These are phyloP conservation scores for Chrysanthemum makinoi DNA, from an alignment of 129 eudicot genomes.

Conservation along the genomic window DNA sequence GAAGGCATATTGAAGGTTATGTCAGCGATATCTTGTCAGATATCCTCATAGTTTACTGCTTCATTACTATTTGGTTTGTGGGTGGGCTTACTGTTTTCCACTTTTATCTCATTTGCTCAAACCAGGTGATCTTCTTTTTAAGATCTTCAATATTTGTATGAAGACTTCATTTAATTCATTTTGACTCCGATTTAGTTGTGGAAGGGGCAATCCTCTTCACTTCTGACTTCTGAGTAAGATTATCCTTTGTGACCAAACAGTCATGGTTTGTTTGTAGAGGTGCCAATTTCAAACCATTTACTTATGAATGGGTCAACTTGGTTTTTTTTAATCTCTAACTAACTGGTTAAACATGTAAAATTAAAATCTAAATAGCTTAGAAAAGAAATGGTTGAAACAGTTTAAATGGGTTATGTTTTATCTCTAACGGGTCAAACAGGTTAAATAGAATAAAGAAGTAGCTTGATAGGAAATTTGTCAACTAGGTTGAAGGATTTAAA, in stretches of 20 bases:
- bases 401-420: background rate
- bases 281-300: background rate
- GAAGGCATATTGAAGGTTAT: slow-evolving; percentile 55
- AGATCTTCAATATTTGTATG: background rate
- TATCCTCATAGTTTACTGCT: slow-evolving; percentile 87
- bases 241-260: background rate
- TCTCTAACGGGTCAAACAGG: background rate
- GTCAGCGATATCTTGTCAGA: slow-evolving; percentile 63
- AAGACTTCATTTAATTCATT: background rate
- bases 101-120: slow-evolving; percentile 76
- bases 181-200: background rate
- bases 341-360: background rate
- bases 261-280: background rate
- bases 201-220: background rate
- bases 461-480: no score
- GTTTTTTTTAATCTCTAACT: background rate
- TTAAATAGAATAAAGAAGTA: no score
- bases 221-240: background rate
- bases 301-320: background rate
- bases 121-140: slow-evolving; percentile 65
- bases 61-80: slow-evolving; percentile 87
- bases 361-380: background rate
- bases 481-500: no score
- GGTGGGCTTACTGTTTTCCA: slow-evolving; percentile 92
- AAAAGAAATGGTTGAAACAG: background rate